These are phyloP conservation scores for Cordyceps sp. DNA, from an alignment of 2,329 filamentous ascomycete species.

Conservation along the genomic window DNA sequence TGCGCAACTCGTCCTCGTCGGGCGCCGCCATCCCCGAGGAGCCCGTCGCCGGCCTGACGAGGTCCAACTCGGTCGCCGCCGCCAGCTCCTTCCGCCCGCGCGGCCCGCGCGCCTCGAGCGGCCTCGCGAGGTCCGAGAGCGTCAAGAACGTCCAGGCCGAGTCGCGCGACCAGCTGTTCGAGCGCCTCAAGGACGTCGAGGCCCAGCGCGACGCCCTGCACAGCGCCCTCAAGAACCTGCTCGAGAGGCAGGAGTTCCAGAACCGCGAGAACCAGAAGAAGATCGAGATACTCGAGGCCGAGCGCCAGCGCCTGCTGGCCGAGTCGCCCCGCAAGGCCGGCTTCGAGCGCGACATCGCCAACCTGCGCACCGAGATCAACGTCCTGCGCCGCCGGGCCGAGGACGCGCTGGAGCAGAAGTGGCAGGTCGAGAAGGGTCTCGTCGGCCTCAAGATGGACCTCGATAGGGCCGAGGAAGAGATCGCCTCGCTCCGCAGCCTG, in stretches of 20 bases:
- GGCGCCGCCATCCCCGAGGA: conserved; percentile 5
- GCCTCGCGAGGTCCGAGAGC: conserved; percentile 43
- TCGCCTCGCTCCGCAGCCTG: conserved; percentile 60
- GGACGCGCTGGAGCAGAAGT: conserved; percentile 89
- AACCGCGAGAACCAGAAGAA: conserved; percentile 71
- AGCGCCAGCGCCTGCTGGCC: conserved; percentile 57
- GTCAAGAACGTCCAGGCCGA: conserved; percentile 34
- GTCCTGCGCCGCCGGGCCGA: conserved; percentile 74
- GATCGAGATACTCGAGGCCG: conserved; percentile 57
- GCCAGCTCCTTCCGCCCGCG: conserved; percentile 28
- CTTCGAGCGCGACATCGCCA: conserved; percentile 70
- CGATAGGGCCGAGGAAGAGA: conserved; percentile 88
- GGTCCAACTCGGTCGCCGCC: conserved; percentile 54
- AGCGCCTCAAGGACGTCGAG: conserved; percentile 82
- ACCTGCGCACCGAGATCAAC: conserved; percentile 69
- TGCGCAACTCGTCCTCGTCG: conserved; percentile 24
- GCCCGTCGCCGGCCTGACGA: conserved; percentile 22
- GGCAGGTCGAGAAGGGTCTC: conserved; percentile 84
- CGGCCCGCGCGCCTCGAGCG: conserved; percentile 17
- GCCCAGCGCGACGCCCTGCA: conserved; percentile 87
- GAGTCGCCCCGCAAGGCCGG: conserved; percentile 56
- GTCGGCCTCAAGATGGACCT: conserved; percentile 88
- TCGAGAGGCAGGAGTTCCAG: conserved; percentile 74
- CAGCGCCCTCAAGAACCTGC: conserved; percentile 65
- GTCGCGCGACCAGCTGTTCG: conserved; percentile 52